A percentile compares a stretch with the other conserved stretches of the same genome.
phyloP scores from a whole-genome alignment of 106 monocot genomes.

The Dioscorea dumetorum region DNA sequence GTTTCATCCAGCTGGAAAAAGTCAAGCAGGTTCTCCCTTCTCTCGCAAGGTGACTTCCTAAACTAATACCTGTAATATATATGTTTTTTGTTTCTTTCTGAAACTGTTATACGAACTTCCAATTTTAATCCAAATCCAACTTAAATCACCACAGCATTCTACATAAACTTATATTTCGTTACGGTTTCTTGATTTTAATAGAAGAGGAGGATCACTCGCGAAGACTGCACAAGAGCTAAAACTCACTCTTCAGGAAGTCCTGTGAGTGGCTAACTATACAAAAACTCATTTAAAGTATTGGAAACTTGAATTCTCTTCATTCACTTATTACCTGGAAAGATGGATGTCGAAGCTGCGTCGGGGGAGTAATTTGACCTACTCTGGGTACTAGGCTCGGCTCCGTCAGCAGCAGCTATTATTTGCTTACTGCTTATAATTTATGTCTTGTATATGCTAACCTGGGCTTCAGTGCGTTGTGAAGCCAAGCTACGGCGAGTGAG shows the following conservation, averaged over 20 bases:
- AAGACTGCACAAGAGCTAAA: conserved; percentile 86
- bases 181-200: conserved; percentile 7
- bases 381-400: background rate
- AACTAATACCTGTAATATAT: background rate
- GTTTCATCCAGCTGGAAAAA: conserved; percentile 90
- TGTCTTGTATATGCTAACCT: conserved; percentile 11
- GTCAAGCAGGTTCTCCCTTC: conserved; percentile 54
- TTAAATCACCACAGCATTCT: background rate
- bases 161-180: background rate
- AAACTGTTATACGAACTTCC: background rate
- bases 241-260: conserved; percentile 68
- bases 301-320: background rate
- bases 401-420: background rate
- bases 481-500: background rate
- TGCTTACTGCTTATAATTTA: background rate
- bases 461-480: background rate
- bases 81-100: too few relatives aligned
- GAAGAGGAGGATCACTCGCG: conserved; percentile 80
- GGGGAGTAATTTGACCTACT: background rate
- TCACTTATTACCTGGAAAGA: background rate
- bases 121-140: background rate
- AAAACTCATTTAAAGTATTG: background rate
- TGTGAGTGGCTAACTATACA: conserved; percentile 8
- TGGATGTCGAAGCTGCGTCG: background rate
- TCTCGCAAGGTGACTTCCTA: conserved; percentile 48